Evolutionary conservation across 345 rosid species (phyloP).

Genomic region (Ailanthus altissimus): DNA sequence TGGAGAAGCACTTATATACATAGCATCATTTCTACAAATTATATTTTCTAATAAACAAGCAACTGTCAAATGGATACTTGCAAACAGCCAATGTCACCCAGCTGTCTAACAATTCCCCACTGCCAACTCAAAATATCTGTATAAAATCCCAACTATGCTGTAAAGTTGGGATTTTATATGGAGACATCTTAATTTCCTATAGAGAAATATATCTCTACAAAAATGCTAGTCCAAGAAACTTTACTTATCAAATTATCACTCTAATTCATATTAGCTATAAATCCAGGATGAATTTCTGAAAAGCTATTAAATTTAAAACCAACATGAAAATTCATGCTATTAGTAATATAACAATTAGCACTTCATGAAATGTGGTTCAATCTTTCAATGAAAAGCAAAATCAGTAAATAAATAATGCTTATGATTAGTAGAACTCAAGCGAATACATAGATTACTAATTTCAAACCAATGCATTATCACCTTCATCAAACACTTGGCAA

Average conservation of each 20-base stretch:
- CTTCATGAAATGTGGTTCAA: neutral
- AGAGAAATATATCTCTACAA: neutral
- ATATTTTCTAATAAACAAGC: neutral
- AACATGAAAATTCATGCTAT: neutral
- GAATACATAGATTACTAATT: slow-evolving; percentile 5
- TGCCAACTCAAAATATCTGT: neutral
- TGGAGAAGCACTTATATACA: no score
- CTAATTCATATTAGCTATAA: neutral
- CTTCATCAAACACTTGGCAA: slow-evolving; percentile 86
- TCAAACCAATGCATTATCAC: slow-evolving; percentile 38
- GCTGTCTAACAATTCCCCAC: neutral
- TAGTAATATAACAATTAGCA: neutral
- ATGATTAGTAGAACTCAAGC: neutral
- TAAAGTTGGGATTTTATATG: neutral
- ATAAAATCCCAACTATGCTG: neutral
- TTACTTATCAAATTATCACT: neutral
- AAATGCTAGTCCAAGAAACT: no score
- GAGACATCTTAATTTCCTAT: neutral
- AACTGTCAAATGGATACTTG: neutral
- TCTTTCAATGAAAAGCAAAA: slow-evolving; percentile 5
- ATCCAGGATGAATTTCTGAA: neutral
- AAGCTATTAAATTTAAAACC: neutral
- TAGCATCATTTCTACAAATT: neutral
- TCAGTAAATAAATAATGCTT: neutral
- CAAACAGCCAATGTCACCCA: neutral